Percentiles rank a stretch among this genome's conserved stretches.
These are phyloP conservation scores for Skeletonema menzelii DNA, from an alignment of 108 stramenopile genomes.

Conservation along the genomic window DNA sequence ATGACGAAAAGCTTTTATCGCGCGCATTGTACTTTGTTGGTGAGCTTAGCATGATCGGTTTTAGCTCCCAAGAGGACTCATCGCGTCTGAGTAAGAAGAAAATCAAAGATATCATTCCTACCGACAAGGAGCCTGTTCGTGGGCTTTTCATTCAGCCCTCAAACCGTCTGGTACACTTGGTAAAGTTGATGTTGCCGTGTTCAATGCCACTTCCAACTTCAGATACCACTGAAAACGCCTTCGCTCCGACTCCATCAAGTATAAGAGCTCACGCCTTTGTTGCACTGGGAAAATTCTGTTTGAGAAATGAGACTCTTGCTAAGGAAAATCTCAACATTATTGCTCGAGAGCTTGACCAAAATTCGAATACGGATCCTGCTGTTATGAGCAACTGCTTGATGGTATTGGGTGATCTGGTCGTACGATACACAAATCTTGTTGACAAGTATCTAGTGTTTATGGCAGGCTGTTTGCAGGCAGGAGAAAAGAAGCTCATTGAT, in stretches of 20 bases:
- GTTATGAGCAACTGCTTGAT: slow-evolving; percentile 89
- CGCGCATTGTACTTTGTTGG: slow-evolving; percentile 65
- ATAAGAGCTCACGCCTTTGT: slow-evolving; percentile 84
- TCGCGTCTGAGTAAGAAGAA: slow-evolving; percentile 4
- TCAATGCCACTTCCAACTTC: slow-evolving; percentile 47
- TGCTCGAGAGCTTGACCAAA: slow-evolving; percentile 82
- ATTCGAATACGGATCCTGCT: slow-evolving; percentile 51
- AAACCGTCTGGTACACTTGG: slow-evolving; percentile 45
- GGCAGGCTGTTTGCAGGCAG: slow-evolving; percentile 89
- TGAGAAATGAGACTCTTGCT: slow-evolving; percentile 85
- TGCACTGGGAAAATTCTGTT: slow-evolving; percentile 89
- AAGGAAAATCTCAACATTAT: slow-evolving; percentile 79
- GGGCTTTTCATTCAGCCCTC: slow-evolving; percentile 57
- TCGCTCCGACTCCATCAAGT: slow-evolving; percentile 34
- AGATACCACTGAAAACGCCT: slow-evolving; percentile 6
- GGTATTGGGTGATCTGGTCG: slow-evolving; percentile 91
- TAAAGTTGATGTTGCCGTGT: slow-evolving; percentile 61
- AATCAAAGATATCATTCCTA: slow-evolving; percentile 10
- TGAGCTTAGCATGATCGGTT: slow-evolving; percentile 75
- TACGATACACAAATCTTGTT: slow-evolving; percentile 90
- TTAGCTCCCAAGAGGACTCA: slow-evolving; percentile 53
- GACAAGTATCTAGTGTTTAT: slow-evolving; percentile 91
- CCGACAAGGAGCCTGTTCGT: slow-evolving; percentile 44
- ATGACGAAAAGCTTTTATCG: slow-evolving; percentile 38
- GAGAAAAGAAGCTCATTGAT: slow-evolving; percentile 28